Conservation (phyloP, 2,329 filamentous ascomycete genomes). For the Allantophomopsis lycopodina region DNA sequence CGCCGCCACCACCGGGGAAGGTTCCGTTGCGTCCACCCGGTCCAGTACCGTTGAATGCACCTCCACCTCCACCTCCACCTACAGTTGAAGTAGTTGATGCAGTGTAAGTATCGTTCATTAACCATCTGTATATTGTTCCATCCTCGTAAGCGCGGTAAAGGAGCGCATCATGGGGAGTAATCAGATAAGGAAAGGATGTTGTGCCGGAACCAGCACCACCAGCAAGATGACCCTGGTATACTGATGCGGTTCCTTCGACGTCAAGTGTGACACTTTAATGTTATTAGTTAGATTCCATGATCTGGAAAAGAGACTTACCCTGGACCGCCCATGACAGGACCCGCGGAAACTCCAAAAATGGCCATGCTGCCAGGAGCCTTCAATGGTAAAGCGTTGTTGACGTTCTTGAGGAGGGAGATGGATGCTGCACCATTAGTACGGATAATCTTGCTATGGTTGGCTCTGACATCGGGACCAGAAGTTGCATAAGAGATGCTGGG, state of each 20-base stretch:
- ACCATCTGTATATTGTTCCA: slow-evolving; percentile 17
- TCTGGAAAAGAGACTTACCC: too few relatives aligned
- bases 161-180: background rate
- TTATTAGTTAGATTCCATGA: too few relatives aligned
- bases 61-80: too few relatives aligned
- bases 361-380: slow-evolving; percentile 34
- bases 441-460: slow-evolving; percentile 29
- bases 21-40: too few relatives aligned
- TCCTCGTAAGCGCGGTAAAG: slow-evolving; percentile 21
- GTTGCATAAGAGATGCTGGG: slow-evolving; percentile 85
- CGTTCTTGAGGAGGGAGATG: slow-evolving; percentile 51
- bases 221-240: too few relatives aligned
- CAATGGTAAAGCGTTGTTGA: slow-evolving; percentile 31
- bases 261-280: too few relatives aligned
- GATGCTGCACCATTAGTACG: slow-evolving; percentile 47
- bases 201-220: background rate
- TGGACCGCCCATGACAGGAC: too few relatives aligned
- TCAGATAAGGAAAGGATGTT: background rate
- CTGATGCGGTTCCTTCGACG: too few relatives aligned
- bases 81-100: too few relatives aligned
- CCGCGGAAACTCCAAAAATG: slow-evolving; percentile 36
- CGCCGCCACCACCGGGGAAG: too few relatives aligned
- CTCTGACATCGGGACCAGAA: slow-evolving; percentile 35
- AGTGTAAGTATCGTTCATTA: too few relatives aligned
- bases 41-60: too few relatives aligned